phyloP scores from a whole-genome alignment of 2,329 filamentous ascomycete species.

The Penicillium sp. region DNA sequence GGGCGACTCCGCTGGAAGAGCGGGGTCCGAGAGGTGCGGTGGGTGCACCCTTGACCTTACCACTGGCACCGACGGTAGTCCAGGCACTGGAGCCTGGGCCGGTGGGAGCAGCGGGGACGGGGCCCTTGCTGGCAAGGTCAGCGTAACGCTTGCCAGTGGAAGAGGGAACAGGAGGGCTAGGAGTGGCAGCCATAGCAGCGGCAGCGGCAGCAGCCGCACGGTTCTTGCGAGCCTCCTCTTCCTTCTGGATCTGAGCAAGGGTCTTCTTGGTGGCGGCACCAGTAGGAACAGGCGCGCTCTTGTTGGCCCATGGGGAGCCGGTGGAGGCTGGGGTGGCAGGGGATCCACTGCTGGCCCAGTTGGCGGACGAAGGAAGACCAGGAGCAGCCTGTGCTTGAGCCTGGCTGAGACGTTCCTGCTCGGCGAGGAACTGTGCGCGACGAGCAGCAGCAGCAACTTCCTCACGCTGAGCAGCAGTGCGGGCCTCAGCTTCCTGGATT shows the following conservation, averaged over 20 bases:
- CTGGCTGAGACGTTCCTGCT: slow-evolving; percentile 73
- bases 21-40: slow-evolving; percentile 49
- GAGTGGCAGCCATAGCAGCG: slow-evolving; percentile 45
- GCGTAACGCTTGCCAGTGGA: slow-evolving; percentile 82
- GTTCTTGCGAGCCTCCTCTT: slow-evolving; percentile 88
- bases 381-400: slow-evolving; percentile 65
- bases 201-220: slow-evolving; percentile 59
- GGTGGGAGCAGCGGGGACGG: slow-evolving; percentile 47
- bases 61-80: slow-evolving; percentile 93
- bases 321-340: slow-evolving; percentile 63
- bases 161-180: slow-evolving; percentile 46
- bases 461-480: slow-evolving; percentile 86
- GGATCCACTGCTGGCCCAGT: slow-evolving; percentile 77
- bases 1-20: slow-evolving; percentile 48
- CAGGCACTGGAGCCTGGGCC: slow-evolving; percentile 64
- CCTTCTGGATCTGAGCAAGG: slow-evolving; percentile 91
- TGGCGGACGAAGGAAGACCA: slow-evolving; percentile 83
- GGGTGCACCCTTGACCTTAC: slow-evolving; percentile 77
- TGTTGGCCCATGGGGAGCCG: slow-evolving; percentile 55
- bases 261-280: slow-evolving; percentile 72
- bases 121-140: slow-evolving; percentile 81
- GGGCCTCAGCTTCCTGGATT: slow-evolving; percentile 93
- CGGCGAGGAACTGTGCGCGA: slow-evolving; percentile 65
- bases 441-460: slow-evolving; percentile 76
- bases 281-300: slow-evolving; percentile 39